Evolutionary conservation across 352 stramenopile species (phyloP), one percentile per base, ranked within the genome.

Genomic region (Pythium chondricola): DNA sequence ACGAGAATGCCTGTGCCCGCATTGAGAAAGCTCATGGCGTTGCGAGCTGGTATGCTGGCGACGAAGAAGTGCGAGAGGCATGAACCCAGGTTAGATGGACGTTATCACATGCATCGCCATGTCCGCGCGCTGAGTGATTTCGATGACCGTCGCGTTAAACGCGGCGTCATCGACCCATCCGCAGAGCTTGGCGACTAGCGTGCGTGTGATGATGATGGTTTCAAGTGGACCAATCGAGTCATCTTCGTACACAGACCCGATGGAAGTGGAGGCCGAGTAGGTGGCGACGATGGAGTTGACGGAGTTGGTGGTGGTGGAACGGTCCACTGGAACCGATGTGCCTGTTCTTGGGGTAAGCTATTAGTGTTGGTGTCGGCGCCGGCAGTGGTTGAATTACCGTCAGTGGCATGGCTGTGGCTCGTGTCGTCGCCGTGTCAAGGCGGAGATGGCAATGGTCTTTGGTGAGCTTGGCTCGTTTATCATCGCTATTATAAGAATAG

Each of bases 41-140:
- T 50, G 14, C 40, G 40, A n/a, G 13, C 31, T 0, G 51, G 17
- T 3, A 42, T 10, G 18, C 46, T 37, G 1, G 42, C 43, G 20
- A 58, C 27, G 21, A 58, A 52, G 21, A 58, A 58, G 17, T 52
- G 33, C 31, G 43, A 39, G 1, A 52, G 13, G 6, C 35, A 48
- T 2, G 42, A 47, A 2, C 13, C 32, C 8, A 41, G 26, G 21
- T n/a, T 48, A 52, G 14, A 52, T 25, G 2, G 25, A 17, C 2
- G 42, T 43, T 3, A 51, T 18, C 2, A 21, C 26, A n/a, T 48
- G 44, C n/a, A 58, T 33, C 2, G 39, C 31, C 17, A 37, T 35
- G 13, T 52, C 51, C 2, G 17, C 26, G 16, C 21, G 24, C 2
- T 43, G 42, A 2, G 51, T 48, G 18, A 51, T 22, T 2, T 2